phyloP scores from a whole-genome alignment of 495 filamentous ascomycete genomes.

The Xylaria sp. region DNA sequence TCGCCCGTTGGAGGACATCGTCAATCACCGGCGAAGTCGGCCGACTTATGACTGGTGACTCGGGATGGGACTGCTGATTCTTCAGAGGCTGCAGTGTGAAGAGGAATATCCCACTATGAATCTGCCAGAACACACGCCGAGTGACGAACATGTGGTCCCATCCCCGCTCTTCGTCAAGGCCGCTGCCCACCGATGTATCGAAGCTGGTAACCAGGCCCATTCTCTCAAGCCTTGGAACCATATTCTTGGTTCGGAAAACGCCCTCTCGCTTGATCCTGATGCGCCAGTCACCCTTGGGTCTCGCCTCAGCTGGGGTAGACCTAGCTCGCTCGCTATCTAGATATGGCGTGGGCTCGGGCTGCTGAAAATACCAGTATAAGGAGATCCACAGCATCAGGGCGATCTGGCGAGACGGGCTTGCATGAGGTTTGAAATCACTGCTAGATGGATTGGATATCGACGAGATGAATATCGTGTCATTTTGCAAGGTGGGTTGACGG shows the following conservation, averaged over 20 bases:
- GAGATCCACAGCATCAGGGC: slow-evolving; percentile 97
- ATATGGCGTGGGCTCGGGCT: slow-evolving; percentile 62
- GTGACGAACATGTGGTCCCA: slow-evolving; percentile 87
- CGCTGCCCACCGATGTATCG: slow-evolving; percentile 76
- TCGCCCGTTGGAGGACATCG: slow-evolving; percentile 37
- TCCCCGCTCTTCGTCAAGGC: slow-evolving; percentile 67
- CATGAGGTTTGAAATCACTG: slow-evolving; percentile 77
- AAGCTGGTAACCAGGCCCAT: slow-evolving; percentile 84
- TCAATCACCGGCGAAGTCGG: slow-evolving; percentile 67
- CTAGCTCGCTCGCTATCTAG: slow-evolving; percentile 68
- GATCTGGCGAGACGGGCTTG: slow-evolving; percentile 82
- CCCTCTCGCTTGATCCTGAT: slow-evolving; percentile 86
- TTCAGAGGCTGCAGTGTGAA: slow-evolving; percentile 76
- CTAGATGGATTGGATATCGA: slow-evolving; percentile 85
- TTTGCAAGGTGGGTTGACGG: slow-evolving; percentile 71
- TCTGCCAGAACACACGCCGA: slow-evolving; percentile 86
- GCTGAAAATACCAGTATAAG: slow-evolving; percentile 97
- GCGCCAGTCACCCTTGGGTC: slow-evolving; percentile 85
- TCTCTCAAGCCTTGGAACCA: slow-evolving; percentile 89
- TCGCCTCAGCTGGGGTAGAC: slow-evolving; percentile 69
- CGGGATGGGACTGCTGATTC: slow-evolving; percentile 54
- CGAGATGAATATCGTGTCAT: slow-evolving; percentile 87
- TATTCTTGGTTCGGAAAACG: slow-evolving; percentile 78
- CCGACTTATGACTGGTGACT: slow-evolving; percentile 57
- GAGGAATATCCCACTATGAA: slow-evolving; percentile 84